phyloP scores from a whole-genome alignment of 495 filamentous ascomycete genomes.

The Symbiotaphrina buchneri region DNA sequence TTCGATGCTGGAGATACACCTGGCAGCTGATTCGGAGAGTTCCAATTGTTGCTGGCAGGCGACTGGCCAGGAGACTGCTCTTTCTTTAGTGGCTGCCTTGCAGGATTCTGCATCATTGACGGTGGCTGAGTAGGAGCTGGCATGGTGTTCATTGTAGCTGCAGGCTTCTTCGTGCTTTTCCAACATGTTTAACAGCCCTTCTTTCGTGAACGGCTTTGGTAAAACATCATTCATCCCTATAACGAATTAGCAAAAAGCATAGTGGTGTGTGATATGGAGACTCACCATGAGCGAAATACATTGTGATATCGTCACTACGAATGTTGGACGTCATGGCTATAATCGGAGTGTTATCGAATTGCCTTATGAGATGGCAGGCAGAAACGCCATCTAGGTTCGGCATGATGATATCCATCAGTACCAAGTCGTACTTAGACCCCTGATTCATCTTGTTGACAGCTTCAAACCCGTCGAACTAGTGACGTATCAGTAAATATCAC shows the following conservation, averaged over 20 bases:
- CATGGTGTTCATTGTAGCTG: background rate
- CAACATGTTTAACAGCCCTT: conserved; percentile 75
- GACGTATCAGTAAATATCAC: conserved; percentile 7
- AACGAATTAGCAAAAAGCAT: conserved; percentile 1
- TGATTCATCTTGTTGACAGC: conserved; percentile 80
- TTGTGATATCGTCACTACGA: conserved; percentile 84
- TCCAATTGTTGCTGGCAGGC: conserved; percentile 48
- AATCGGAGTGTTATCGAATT: conserved; percentile 73
- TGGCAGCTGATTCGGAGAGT: conserved; percentile 46
- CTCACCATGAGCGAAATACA: conserved; percentile 92
- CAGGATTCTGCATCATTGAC: conserved; percentile 21
- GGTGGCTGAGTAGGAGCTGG: background rate
- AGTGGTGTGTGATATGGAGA: background rate
- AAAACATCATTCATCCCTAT: conserved; percentile 97
- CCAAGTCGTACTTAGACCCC: conserved; percentile 69
- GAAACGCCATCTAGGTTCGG: conserved; percentile 88
- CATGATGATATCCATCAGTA: conserved; percentile 99
- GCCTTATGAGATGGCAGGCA: conserved; percentile 80
- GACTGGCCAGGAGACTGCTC: conserved; percentile 65
- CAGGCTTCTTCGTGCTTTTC: conserved; percentile 47
- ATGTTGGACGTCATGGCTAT: conserved; percentile 99
- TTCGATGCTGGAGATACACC: conserved; percentile 31
- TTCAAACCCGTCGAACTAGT: conserved; percentile 69
- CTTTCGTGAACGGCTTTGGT: conserved; percentile 92
- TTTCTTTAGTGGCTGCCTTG: conserved; percentile 47